Evolutionary conservation across 108 stramenopile genomes (phyloP).

Genomic region (Skeletonema grethae): DNA sequence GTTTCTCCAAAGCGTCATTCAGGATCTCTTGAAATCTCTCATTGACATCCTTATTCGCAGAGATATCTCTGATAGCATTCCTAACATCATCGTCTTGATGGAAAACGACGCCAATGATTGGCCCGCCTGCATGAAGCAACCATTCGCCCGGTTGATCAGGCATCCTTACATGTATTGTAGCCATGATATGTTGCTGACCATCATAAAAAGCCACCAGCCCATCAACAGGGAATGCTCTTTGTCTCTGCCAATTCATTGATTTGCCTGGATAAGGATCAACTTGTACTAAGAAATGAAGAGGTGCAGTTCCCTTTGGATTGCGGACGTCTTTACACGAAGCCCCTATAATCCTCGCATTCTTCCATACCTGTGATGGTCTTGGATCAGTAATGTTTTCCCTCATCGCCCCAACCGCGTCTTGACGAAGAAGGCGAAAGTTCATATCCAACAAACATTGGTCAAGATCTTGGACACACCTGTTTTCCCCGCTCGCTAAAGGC

Average conservation of each 20-base stretch:
- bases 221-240: conserved; percentile 32
- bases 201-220: conserved; percentile 48
- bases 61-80: conserved; percentile 21
- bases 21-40: neutral
- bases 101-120: conserved; percentile 40
- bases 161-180: conserved; percentile 35
- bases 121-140: conserved; percentile 37
- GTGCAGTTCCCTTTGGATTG: conserved; percentile 8
- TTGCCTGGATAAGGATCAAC: conserved; percentile 27
- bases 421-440: conserved; percentile 57
- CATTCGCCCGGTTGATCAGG: conserved; percentile 16
- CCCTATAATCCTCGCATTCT: conserved; percentile 53
- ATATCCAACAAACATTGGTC: conserved; percentile 40
- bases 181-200: conserved; percentile 17
- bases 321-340: conserved; percentile 33
- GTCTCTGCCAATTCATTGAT: conserved; percentile 29
- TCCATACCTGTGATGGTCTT: conserved; percentile 35
- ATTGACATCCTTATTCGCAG: conserved; percentile 12
- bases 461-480: conserved; percentile 35
- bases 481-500: conserved; percentile 42
- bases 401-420: conserved; percentile 54
- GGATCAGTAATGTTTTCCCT: conserved; percentile 37
- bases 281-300: conserved; percentile 40
- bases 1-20: neutral
- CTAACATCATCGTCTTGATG: conserved; percentile 24